phyloP scores from a whole-genome alignment of 2,329 filamentous ascomycete species.

The Aspergillus tubingensis region DNA sequence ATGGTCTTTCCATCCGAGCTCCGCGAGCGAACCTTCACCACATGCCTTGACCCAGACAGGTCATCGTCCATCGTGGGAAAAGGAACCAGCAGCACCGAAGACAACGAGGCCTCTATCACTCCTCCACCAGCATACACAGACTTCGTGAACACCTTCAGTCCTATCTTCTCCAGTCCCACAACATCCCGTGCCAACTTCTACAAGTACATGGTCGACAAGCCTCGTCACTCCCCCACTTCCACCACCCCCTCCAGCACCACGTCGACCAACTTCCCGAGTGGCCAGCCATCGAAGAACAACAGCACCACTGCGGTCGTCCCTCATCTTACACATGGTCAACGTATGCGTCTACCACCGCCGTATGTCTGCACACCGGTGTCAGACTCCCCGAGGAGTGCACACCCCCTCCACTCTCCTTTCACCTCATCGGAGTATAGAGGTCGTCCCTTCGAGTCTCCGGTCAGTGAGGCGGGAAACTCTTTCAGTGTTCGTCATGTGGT shows the following conservation, averaged over 20 bases:
- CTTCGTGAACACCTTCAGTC: constrained; percentile 80
- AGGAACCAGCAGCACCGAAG: too few relatives aligned
- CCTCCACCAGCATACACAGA: constrained; percentile 87
- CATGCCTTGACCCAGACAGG: constrained; percentile 66
- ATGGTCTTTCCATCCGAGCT: constrained; percentile 54
- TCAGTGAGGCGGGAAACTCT: constrained; percentile 59
- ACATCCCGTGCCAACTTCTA: constrained; percentile 57
- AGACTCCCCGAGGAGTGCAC: constrained; percentile 64
- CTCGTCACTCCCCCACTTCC: constrained; percentile 36
- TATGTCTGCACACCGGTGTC: constrained; percentile 67
- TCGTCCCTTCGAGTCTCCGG: constrained; percentile 60
- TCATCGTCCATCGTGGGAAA: constrained; percentile 38
- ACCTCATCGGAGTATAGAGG: constrained; percentile 78
- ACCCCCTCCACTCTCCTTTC: constrained; percentile 17
- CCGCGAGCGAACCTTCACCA: constrained; percentile 55
- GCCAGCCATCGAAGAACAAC: constrained; percentile 45
- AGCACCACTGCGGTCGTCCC: not conserved
- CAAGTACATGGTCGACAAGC: constrained; percentile 38
- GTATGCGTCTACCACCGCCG: constrained; percentile 75
- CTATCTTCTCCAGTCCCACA: constrained; percentile 68
- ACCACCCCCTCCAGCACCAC: constrained; percentile 38
- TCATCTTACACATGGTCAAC: constrained; percentile 56
- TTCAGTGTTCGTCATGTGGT: constrained; percentile 82
- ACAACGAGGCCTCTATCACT: constrained; percentile 71
- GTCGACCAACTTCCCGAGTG: constrained; percentile 42